These are phyloP conservation scores for Eragrostis nindensis DNA, from an alignment of 176 grass and related monocot genomes.

Conservation along the genomic window DNA sequence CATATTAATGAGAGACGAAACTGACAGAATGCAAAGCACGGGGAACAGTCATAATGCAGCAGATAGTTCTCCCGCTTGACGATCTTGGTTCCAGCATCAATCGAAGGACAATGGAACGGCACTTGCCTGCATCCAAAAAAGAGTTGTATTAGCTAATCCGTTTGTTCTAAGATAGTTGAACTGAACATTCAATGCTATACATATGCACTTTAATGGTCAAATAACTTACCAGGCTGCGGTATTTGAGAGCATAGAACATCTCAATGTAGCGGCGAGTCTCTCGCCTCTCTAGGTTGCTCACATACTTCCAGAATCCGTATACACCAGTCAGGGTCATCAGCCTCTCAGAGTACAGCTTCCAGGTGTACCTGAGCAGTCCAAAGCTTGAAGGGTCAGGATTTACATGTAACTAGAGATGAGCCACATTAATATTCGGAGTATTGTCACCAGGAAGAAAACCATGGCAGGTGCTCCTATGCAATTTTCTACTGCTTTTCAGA, in stretches of 20 bases:
- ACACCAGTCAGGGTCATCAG: constrained; percentile 97
- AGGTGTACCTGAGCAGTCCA: constrained; percentile 74
- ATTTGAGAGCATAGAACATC: constrained; percentile 98
- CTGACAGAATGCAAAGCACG: constrained; percentile 34
- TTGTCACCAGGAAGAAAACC: not conserved
- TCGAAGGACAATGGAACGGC: constrained; percentile 63
- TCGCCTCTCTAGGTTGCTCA: constrained; percentile 89
- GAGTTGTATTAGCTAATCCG: not conserved
- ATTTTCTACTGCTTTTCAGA: not conserved
- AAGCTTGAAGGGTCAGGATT: constrained; percentile 24
- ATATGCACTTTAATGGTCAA: not conserved
- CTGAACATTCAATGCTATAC: not conserved
- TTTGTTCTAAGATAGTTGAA: not conserved
- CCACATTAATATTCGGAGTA: not conserved
- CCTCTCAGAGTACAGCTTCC: constrained; percentile 99
- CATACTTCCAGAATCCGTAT: constrained; percentile 97
- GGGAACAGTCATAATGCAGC: constrained; percentile 24
- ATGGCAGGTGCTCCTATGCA: not conserved
- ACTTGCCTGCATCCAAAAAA: constrained; percentile 43
- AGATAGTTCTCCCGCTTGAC: not conserved
- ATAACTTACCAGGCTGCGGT: constrained; percentile 74
- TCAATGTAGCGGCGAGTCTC: constrained; percentile 93
- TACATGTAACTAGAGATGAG: not conserved
- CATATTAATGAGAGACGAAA: constrained; percentile 25
- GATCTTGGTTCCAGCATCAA: not conserved